Conservation (phyloP, 2,329 filamentous ascomycete genomes). For the Cylindrodendrum hubeiense region DNA sequence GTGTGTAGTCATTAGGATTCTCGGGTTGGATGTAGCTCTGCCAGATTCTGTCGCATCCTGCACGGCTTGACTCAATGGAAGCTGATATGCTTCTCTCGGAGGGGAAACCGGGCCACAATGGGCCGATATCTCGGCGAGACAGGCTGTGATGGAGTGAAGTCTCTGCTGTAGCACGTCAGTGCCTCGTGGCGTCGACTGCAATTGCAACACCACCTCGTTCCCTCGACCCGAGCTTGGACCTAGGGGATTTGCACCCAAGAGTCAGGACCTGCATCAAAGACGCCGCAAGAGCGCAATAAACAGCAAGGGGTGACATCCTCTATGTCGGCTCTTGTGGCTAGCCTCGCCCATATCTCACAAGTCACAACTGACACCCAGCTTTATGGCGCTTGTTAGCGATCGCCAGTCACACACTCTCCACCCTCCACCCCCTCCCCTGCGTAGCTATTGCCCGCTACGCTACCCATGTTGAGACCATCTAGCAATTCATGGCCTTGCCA, state of each 20-base stretch:
- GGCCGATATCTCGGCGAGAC: neutral
- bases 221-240: neutral
- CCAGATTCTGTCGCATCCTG: neutral
- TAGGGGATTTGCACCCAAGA: constrained; percentile 35
- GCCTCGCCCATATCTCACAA: neutral
- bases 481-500: neutral
- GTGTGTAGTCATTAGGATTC: neutral
- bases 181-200: neutral
- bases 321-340: neutral
- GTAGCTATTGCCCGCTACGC: neutral
- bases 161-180: neutral
- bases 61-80: neutral
- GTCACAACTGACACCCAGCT: neutral
- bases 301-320: neutral
- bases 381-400: neutral
- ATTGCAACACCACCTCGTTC: neutral
- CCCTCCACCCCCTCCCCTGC: neutral
- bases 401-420: neutral
- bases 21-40: neutral
- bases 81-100: neutral
- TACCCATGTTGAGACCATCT: constrained; percentile 10
- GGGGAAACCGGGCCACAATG: neutral
- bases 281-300: neutral
- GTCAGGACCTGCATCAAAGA: constrained; percentile 37
- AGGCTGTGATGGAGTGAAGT: neutral